Percentiles rank a stretch among this genome's conserved stretches.
Conservation (phyloP, 805 yeast genomes). For the Ogataea pignaliae region DNA sequence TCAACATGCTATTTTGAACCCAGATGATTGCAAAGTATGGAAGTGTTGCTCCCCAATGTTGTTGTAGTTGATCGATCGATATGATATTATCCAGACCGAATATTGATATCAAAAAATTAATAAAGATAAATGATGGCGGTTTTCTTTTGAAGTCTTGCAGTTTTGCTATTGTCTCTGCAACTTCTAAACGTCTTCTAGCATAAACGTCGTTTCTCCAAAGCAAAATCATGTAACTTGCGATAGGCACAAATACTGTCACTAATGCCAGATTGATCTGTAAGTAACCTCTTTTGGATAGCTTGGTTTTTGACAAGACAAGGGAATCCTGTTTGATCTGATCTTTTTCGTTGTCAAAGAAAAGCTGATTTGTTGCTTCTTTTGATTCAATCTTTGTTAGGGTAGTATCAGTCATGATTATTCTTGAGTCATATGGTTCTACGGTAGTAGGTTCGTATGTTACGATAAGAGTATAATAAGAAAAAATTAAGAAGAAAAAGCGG, state of each 20-base stretch:
- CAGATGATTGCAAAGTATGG: conserved; percentile 10
- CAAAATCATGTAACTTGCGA: neutral
- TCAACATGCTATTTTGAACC: neutral
- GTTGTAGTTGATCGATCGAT: conserved; percentile 1
- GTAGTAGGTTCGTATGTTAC: too few relatives aligned
- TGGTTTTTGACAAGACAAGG: neutral
- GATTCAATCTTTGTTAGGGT: too few relatives aligned
- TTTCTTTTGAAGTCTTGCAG: neutral
- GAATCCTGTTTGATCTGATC: too few relatives aligned
- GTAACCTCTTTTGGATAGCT: neutral
- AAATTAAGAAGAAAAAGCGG: too few relatives aligned
- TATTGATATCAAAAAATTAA: conserved; percentile 10
- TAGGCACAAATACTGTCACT: neutral
- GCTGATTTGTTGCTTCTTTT: too few relatives aligned
- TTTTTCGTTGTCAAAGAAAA: too few relatives aligned
- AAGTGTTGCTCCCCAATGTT: conserved; percentile 12
- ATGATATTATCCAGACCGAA: conserved; percentile 10
- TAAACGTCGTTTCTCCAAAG: neutral
- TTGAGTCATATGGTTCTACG: too few relatives aligned
- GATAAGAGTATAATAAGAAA: too few relatives aligned
- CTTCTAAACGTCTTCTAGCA: neutral
- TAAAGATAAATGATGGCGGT: conserved; percentile 1
- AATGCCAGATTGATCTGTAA: neutral
- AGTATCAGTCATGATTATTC: too few relatives aligned
- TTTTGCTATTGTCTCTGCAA: neutral